These are phyloP conservation scores for Coemansia aciculifera DNA, from an alignment of 192 early-diverging fungal species.

Conservation along the genomic window DNA sequence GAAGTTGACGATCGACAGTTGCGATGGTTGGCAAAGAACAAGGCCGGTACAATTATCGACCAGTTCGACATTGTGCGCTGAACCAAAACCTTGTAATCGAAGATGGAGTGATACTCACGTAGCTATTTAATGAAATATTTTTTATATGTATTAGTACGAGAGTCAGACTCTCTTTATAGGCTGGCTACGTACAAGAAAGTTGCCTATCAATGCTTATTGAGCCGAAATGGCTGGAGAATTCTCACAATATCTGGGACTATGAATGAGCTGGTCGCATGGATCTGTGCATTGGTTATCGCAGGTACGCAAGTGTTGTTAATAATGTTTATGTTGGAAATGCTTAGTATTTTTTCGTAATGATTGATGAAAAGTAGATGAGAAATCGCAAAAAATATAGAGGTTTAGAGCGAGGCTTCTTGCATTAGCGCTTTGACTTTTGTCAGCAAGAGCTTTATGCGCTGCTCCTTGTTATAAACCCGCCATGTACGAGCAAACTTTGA, in stretches of 20 bases:
- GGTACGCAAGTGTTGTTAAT: too few relatives aligned
- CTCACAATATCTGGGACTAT: too few relatives aligned
- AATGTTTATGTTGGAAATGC: too few relatives aligned
- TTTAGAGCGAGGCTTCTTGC: conserved; percentile 29
- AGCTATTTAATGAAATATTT: too few relatives aligned
- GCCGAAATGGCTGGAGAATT: too few relatives aligned
- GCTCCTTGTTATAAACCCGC: conserved; percentile 49
- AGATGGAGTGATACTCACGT: too few relatives aligned
- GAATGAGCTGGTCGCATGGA: too few relatives aligned
- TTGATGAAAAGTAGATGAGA: not conserved
- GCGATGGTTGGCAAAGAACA: conserved; percentile 28
- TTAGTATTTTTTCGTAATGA: not conserved
- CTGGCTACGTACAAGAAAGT: too few relatives aligned
- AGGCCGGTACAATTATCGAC: conserved; percentile 27
- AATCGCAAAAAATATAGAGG: conserved; percentile 8
- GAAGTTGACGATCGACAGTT: conserved; percentile 28
- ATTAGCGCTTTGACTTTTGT: conserved; percentile 38
- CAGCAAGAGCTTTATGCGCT: conserved; percentile 43
- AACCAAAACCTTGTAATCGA: not conserved
- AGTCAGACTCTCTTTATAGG: not conserved
- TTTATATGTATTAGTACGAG: not conserved
- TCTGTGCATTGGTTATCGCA: too few relatives aligned
- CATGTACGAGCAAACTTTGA: conserved; percentile 49
- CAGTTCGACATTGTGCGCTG: conserved; percentile 23
- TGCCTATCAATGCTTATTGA: too few relatives aligned